A percentile compares a stretch with the other conserved stretches of the same genome.
These are phyloP conservation scores for Fusarium nygamai DNA, from an alignment of 2,329 filamentous ascomycete genomes.

Conservation along the genomic window DNA sequence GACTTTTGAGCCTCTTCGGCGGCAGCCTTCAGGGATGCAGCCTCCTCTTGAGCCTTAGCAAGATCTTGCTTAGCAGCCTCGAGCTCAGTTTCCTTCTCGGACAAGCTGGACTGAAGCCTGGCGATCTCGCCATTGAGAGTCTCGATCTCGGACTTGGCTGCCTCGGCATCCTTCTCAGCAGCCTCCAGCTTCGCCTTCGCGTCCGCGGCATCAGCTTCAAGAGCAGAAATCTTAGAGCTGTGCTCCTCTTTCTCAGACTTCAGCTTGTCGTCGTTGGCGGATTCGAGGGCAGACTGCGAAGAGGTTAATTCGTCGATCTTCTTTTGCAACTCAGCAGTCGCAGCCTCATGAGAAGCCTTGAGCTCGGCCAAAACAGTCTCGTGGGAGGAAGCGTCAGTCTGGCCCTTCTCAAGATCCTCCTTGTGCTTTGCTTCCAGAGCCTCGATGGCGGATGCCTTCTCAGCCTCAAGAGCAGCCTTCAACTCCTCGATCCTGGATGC, in stretches of 20 bases:
- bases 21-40: slow-evolving; percentile 60
- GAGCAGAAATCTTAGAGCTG: slow-evolving; percentile 56
- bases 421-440: slow-evolving; percentile 64
- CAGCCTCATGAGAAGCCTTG: slow-evolving; percentile 60
- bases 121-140: slow-evolving; percentile 53
- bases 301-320: slow-evolving; percentile 64
- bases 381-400: slow-evolving; percentile 56
- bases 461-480: slow-evolving; percentile 58
- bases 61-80: slow-evolving; percentile 54
- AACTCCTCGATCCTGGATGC: slow-evolving; percentile 60
- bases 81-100: slow-evolving; percentile 58
- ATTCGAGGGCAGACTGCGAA: slow-evolving; percentile 57
- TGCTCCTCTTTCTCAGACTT: slow-evolving; percentile 58
- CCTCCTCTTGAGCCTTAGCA: slow-evolving; percentile 56
- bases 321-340: slow-evolving; percentile 60
- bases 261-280: slow-evolving; percentile 56
- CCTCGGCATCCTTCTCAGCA: slow-evolving; percentile 57
- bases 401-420: slow-evolving; percentile 59
- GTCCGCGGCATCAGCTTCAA: slow-evolving; percentile 63
- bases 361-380: slow-evolving; percentile 62
- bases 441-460: slow-evolving; percentile 60
- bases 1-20: slow-evolving; percentile 60
- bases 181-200: slow-evolving; percentile 60
- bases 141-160: slow-evolving; percentile 56
- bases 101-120: slow-evolving; percentile 52